A percentile compares a stretch with the other conserved stretches of the same genome.
Evolutionary conservation across 2,329 filamentous ascomycete genomes (phyloP).

Genomic region (Chaetothyriales sp.): DNA sequence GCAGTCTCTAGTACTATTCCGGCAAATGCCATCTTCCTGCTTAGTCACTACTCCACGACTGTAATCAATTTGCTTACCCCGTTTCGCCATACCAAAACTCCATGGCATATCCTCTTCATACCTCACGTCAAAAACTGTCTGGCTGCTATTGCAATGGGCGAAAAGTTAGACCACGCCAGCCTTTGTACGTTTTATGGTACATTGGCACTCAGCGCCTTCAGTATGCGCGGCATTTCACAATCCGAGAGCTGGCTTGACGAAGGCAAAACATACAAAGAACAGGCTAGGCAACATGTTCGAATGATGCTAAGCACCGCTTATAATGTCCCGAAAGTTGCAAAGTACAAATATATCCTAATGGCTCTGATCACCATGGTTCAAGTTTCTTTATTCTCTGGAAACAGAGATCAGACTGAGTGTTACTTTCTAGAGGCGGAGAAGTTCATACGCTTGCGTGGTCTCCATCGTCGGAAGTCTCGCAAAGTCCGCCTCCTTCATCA

Average conservation of each 20-base stretch:
- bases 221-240: conserved; percentile 22
- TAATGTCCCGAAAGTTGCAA: conserved; percentile 25
- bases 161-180: conserved; percentile 26
- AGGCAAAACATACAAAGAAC: conserved; percentile 19
- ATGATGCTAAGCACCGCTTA: conserved; percentile 25
- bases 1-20: conserved; percentile 3
- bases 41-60: conserved; percentile 27
- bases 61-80: conserved; percentile 23
- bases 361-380: conserved; percentile 32
- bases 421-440: conserved; percentile 33
- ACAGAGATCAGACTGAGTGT: conserved; percentile 24
- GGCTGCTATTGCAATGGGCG: conserved; percentile 31
- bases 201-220: conserved; percentile 33
- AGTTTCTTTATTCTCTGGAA: conserved; percentile 24
- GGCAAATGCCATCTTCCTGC: conserved; percentile 25
- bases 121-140: conserved; percentile 31
- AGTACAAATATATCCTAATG: conserved; percentile 35
- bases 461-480: conserved; percentile 27
- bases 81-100: conserved; percentile 27
- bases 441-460: conserved; percentile 29
- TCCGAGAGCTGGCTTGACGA: conserved; percentile 25
- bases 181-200: conserved; percentile 29
- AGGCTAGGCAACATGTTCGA: conserved; percentile 23
- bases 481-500: conserved; percentile 34
- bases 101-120: conserved; percentile 33